phyloP scores from a whole-genome alignment of 805 yeast species.

The Candida qinlingensis region DNA sequence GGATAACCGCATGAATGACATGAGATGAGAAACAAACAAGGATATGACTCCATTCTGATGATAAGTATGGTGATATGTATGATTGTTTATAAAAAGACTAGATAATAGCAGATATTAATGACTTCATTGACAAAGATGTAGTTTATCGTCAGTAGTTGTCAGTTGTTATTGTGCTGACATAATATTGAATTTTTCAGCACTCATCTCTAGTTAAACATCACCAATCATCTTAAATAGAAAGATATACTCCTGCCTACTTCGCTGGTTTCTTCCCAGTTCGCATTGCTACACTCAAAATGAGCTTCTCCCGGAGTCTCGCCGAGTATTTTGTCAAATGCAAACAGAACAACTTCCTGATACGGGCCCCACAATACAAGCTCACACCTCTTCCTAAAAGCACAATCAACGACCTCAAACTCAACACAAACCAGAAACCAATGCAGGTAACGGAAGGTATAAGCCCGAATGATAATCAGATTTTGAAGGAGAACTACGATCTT shows the following conservation, averaged over 20 bases:
- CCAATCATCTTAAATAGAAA: no score
- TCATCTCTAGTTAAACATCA: no score
- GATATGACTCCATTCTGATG: neutral
- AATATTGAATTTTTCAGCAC: no score
- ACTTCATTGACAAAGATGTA: no score
- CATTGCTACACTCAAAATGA: conserved; percentile 1
- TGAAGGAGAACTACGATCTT: conserved; percentile 9
- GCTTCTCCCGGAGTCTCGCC: conserved; percentile 5
- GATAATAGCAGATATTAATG: no score
- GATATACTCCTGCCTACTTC: no score
- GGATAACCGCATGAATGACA: conserved; percentile 14
- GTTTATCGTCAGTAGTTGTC: no score
- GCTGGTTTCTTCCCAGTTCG: no score
- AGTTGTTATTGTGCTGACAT: no score
- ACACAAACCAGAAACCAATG: neutral
- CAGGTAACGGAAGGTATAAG: neutral
- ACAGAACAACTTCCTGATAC: conserved; percentile 8
- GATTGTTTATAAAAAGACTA: no score
- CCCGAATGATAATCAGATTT: conserved; percentile 3
- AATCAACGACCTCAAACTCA: neutral
- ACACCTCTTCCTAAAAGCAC: conserved; percentile 1
- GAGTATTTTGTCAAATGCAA: conserved; percentile 10
- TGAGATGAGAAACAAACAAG: neutral
- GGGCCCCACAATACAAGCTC: neutral
- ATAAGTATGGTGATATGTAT: no score